These are phyloP conservation scores for Paramyrothecium sp. DNA, from an alignment of 2,329 filamentous ascomycete genomes.

Conservation along the genomic window DNA sequence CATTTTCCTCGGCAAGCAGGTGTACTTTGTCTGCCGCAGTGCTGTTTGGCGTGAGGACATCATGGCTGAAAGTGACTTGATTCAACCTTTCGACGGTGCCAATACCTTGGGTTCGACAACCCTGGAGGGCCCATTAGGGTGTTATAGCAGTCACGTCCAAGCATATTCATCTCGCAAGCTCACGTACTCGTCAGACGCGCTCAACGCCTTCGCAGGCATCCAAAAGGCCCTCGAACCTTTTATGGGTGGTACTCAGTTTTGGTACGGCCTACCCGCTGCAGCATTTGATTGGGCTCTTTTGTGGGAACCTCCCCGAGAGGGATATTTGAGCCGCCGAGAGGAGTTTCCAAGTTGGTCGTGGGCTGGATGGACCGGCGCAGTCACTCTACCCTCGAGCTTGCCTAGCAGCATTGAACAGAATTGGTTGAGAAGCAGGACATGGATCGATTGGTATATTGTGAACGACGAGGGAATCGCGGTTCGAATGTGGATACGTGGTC, in stretches of 20 bases:
- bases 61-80: not conserved
- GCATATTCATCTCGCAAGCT: not conserved
- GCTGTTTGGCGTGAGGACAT: not conserved
- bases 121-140: too few species aligned
- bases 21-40: not conserved
- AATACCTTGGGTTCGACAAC: too few species aligned
- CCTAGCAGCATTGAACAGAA: too few species aligned
- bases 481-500: too few species aligned
- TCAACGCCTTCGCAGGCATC: not conserved
- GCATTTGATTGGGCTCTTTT: not conserved
- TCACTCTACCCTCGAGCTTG: too few species aligned
- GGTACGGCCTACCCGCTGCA: not conserved
- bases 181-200: not conserved
- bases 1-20: not conserved
- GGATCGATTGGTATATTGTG: too few species aligned
- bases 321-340: not conserved
- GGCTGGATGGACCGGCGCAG: not conserved
- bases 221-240: not conserved
- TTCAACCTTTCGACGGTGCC: not conserved
- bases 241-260: not conserved
- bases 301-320: not conserved
- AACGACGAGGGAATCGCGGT: too few species aligned
- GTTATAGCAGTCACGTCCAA: not conserved
- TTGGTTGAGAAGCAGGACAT: too few species aligned
- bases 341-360: not conserved